These are phyloP conservation scores for Entomortierella parvispora DNA, from an alignment of 192 early-diverging fungal genomes.

Conservation along the genomic window DNA sequence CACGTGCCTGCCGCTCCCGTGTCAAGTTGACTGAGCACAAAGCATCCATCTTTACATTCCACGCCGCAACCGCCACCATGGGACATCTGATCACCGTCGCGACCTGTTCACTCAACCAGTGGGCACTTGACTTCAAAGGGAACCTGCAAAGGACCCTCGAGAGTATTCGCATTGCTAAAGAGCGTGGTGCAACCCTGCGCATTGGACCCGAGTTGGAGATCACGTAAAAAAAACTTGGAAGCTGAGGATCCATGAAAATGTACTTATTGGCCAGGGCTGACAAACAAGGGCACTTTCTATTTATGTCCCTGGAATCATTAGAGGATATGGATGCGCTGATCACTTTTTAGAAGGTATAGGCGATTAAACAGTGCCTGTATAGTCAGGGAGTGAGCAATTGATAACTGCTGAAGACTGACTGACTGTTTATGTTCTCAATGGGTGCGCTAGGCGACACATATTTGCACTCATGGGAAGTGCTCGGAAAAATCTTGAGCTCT, in stretches of 20 bases:
- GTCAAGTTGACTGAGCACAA: no score
- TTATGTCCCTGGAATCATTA: slow-evolving; percentile 17
- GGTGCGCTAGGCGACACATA: slow-evolving; percentile 84
- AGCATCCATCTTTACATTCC: no score
- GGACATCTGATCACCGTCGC: slow-evolving; percentile 76
- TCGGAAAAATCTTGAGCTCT: slow-evolving; percentile 76
- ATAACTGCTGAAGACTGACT: background rate
- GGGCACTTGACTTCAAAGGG: slow-evolving; percentile 97
- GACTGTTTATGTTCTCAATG: background rate
- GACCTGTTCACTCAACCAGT: slow-evolving; percentile 88
- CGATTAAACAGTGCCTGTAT: background rate
- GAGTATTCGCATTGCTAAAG: slow-evolving; percentile 87
- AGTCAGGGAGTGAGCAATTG: background rate
- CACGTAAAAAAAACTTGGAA: slow-evolving; percentile 63
- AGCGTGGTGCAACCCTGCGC: slow-evolving; percentile 79
- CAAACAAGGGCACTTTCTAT: background rate
- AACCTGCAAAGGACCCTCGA: slow-evolving; percentile 88
- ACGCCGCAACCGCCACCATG: slow-evolving; percentile 34
- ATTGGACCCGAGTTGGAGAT: slow-evolving; percentile 98
- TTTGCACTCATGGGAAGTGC: slow-evolving; percentile 93
- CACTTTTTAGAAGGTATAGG: slow-evolving; percentile 92
- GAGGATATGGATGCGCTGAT: slow-evolving; percentile 98
- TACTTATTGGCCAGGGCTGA: background rate
- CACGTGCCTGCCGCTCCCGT: no score
- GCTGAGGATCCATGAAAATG: background rate